Evolutionary conservation across 345 rosid species (phyloP), one percentile per base, ranked within the genome.

Genomic region (Lumnitzera racemosa): DNA sequence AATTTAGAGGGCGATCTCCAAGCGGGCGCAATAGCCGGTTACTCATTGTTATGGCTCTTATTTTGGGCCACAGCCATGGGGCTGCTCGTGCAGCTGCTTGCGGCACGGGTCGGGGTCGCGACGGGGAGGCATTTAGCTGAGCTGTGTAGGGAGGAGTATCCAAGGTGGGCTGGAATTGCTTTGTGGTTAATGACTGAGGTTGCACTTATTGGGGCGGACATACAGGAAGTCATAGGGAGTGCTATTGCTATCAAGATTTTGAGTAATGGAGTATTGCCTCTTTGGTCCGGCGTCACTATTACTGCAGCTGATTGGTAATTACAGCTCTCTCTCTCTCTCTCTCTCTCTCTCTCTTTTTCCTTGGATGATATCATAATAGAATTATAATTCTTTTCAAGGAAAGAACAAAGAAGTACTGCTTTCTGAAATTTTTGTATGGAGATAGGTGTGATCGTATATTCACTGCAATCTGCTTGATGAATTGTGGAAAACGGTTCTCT

Each of bases 41-140:
- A 78, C 73, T 75, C 82, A 15, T 62, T 78, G 55, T 74, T 78
- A 12, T 78, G 82, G 82, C 77, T 78, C 16, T 72, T 78, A 27
- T 16, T 78, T 24, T 78, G 79, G 82, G 79, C 82, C 29, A 78
- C 82, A 1, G 78, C 70, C 36, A 74, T 78, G 76, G 82, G 82
- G 48, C 76, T 78, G 17, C 70, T 78, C 48, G 79, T 78, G 29
- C 82, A 78, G 82, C 76, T 78, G n/a, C 67, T 78, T 47, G 55
- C 82, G 13, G 82, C 74, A 3, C 61, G 82, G 56, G 74, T 78
- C 24, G 82, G 82, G 3, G 82, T 78, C 46, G 82, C 67, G 16
- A 78, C 82, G 15, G 82, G 82, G 27, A 62, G 69, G 16, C 82
- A 78, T 62, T 66, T 78, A 55, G 82, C 82, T 15, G 82, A 78